Evolutionary conservation across 176 grass and related monocot species (phyloP), one percentile per base, ranked within the genome.

Genomic region (Oryza australiensis): DNA sequence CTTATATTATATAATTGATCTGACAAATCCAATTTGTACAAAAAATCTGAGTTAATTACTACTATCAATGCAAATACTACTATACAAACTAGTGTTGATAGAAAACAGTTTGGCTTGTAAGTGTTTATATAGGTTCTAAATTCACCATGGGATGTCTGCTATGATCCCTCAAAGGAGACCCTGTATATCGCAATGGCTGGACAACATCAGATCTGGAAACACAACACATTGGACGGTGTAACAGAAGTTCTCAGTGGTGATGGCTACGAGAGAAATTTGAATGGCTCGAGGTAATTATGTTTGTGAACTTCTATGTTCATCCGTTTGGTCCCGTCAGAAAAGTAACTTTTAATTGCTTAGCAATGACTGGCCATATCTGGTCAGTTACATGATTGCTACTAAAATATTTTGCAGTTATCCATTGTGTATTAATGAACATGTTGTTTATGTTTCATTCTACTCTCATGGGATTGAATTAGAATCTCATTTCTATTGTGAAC

Each of bases 91-190:
- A 42, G n/a, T 23, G 8, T 68, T 69, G 26, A 35, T 84, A 75
- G 63, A 89, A 82, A 51, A 85, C 53, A 79, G 72, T 84, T n/a
- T 86, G 80, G 89, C 70, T 76, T 76, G 27, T 32, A 81, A 79
- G 32, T 88, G 48, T 82, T 68, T 68, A 46, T 85, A 10, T 88
- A 98, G 95, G 90, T 93, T 70, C 64, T 98, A 79, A 98, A 98
- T 93, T 98, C 95, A 83, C 95, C 92, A 73, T 98, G 95, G 95
- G 95, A 98, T 85, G 70, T 98, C 66, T 93, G 90, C 79, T 95
- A 95, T 76, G 82, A 93, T 59, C 88, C 88, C 68, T 90, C 86
- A 15, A 77, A 82, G 70, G 92, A 91, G 68, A 85, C 51, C 32
- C 72, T 98, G 30, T 98, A 98, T 64, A 95, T 98, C 70, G 92